These are phyloP conservation scores for Cercospora zeae-maydis DNA, from an alignment of 2,329 filamentous ascomycete genomes.

Conservation along the genomic window DNA sequence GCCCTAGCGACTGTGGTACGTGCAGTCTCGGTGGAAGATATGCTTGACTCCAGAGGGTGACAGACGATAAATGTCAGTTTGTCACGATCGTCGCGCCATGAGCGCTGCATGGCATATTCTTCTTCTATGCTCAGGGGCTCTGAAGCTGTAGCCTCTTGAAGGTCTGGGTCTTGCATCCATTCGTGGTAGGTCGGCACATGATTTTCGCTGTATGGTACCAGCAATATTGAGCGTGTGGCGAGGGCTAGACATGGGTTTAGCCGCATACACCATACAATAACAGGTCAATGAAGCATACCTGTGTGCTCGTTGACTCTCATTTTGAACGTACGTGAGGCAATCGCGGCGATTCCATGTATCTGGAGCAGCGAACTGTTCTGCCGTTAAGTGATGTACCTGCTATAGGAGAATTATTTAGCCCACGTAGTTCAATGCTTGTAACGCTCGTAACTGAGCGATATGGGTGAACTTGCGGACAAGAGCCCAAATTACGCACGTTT, in stretches of 20 bases:
- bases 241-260: conserved; percentile 20
- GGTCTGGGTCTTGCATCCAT: conserved; percentile 87
- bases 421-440: neutral
- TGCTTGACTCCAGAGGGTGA: conserved; percentile 35
- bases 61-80: conserved; percentile 93
- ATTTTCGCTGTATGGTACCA: conserved; percentile 78
- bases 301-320: conserved; percentile 45
- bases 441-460: neutral
- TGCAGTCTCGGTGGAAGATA: neutral
- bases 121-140: conserved; percentile 75
- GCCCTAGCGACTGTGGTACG: conserved; percentile 32
- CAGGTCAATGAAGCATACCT: conserved; percentile 28
- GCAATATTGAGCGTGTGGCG: conserved; percentile 59
- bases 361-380: too few relatives aligned
- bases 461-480: neutral
- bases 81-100: conserved; percentile 76
- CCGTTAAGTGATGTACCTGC: too few relatives aligned
- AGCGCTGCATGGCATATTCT: conserved; percentile 86
- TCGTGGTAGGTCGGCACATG: conserved; percentile 80
- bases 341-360: neutral
- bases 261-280: neutral
- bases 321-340: neutral
- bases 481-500: neutral
- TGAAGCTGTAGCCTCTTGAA: conserved; percentile 81
- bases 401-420: neutral